phyloP scores from a whole-genome alignment of 2,329 filamentous ascomycete species.

The Pseudocercospora vitis region DNA sequence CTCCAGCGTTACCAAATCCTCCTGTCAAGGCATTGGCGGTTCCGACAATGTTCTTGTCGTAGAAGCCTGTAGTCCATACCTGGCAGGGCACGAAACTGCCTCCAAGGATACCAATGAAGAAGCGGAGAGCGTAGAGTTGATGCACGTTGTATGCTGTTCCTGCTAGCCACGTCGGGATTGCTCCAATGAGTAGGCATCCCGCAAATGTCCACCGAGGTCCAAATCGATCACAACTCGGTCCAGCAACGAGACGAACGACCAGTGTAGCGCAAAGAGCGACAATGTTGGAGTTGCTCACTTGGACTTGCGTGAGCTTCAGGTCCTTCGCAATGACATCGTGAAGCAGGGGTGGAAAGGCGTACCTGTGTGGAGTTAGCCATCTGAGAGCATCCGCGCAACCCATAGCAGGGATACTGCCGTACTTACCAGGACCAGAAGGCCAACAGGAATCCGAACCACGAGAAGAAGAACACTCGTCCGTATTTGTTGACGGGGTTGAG shows the following conservation, averaged over 20 bases:
- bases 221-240: slow-evolving; percentile 81
- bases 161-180: slow-evolving; percentile 78
- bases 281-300: slow-evolving; percentile 89
- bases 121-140: slow-evolving; percentile 71
- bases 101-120: slow-evolving; percentile 79
- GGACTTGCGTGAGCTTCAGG: slow-evolving; percentile 65
- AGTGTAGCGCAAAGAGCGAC: slow-evolving; percentile 74
- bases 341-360: slow-evolving; percentile 84
- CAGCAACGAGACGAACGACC: slow-evolving; percentile 73
- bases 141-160: slow-evolving; percentile 68
- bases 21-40: slow-evolving; percentile 83
- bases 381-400: no score
- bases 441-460: slow-evolving; percentile 81
- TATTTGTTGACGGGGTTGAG: slow-evolving; percentile 77
- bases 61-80: slow-evolving; percentile 91
- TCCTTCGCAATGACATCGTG: slow-evolving; percentile 77
- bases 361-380: slow-evolving; percentile 57
- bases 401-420: not conserved
- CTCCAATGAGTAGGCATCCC: slow-evolving; percentile 71
- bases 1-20: slow-evolving; percentile 83
- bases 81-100: slow-evolving; percentile 82
- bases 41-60: slow-evolving; percentile 87
- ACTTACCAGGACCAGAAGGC: slow-evolving; percentile 77
- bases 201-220: slow-evolving; percentile 80
- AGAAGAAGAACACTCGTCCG: slow-evolving; percentile 87